Base-by-base conservation (phyloP, 345 rosid genomes). In the Arabidopsis suecica region DNA sequence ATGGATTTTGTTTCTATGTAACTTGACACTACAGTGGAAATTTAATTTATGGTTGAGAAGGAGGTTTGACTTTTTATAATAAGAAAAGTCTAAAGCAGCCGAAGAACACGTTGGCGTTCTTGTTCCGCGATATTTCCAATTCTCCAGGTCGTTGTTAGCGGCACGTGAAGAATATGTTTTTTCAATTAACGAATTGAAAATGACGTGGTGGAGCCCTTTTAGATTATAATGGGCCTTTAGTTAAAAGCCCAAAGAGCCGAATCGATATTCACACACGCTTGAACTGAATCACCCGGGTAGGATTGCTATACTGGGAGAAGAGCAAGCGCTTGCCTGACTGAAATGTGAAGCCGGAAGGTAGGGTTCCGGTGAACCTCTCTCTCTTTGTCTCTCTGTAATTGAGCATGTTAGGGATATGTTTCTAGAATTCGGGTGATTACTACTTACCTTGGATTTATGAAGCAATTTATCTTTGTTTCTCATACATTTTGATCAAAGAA, bases 161-260 rank as follows among this genome's bases (percentile, higher is more conserved):
- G 9, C 77, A 47, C 78, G 78, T 74, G 72, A 25, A 74, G 56
- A 2, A 65, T 18, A 36, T 65, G 64, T 28, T 28, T 28, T 1
- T 28, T 22, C 1, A 34, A 45, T 32, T 23, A 22, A 36, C 16
- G 14, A 47, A 28, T 30, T 50, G 7, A 60, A 7, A 36, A 30
- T 18, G 50, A 60, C 69, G 54, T 61, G 23, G 54, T 61, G 25
- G 62, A 40, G 11, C 32, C 7, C 32, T 40, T 50, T 7, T 2
- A 2, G 34, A 5, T 37, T 36, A 3, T 16, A 68, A 38, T 40
- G 34, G 70, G 49, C 48, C 5, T 7, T 34, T 14, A 9, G 13
- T 6, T 16, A 13, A 38, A 45, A 12, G 9, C 6, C 11, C 12
- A 33, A 33, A 8, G 1, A n/a, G 2, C 13, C 1, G 6, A 64